Conservation (phyloP, 495 filamentous ascomycete genomes). For the Cetradonia linearis region DNA sequence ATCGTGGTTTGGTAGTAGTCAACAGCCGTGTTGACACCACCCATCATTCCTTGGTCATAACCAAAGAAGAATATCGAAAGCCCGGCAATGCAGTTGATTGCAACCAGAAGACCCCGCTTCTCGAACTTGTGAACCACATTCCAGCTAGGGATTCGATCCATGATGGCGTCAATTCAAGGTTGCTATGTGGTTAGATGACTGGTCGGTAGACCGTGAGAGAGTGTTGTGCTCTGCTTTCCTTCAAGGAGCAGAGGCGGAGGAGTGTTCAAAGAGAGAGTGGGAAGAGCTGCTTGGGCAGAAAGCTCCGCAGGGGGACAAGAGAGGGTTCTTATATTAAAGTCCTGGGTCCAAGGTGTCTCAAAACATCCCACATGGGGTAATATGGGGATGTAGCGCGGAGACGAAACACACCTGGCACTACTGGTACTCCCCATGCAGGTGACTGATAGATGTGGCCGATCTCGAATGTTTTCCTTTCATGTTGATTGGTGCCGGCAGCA, state of each 20-base stretch:
- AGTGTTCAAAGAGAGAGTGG: neutral
- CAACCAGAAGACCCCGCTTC: constrained; percentile 53
- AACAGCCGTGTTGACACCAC: constrained; percentile 57
- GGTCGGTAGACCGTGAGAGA: neutral
- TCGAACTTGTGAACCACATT: constrained; percentile 53
- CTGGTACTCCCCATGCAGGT: neutral
- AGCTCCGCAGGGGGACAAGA: neutral
- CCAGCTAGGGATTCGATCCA: constrained; percentile 38
- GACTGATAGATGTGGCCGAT: neutral
- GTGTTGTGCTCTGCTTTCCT: constrained; percentile 10
- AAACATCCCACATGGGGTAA: constrained; percentile 14
- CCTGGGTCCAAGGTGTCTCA: neutral
- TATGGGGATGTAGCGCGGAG: constrained; percentile 16
- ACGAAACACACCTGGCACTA: constrained; percentile 16
- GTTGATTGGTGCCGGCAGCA: constrained; percentile 12
- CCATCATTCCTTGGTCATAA: constrained; percentile 68
- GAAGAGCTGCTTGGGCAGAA: constrained; percentile 3
- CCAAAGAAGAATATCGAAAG: constrained; percentile 53
- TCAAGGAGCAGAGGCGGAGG: constrained; percentile 7
- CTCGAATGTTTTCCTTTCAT: neutral
- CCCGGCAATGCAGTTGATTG: constrained; percentile 54
- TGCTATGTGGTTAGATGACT: neutral
- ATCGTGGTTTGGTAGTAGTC: constrained; percentile 53
- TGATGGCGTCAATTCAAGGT: constrained; percentile 14
- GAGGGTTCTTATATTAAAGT: constrained; percentile 8